Percentiles rank a stretch among this genome's conserved stretches.
phyloP scores from a whole-genome alignment of 495 filamentous ascomycete species.

The Hypoxylon rickii region DNA sequence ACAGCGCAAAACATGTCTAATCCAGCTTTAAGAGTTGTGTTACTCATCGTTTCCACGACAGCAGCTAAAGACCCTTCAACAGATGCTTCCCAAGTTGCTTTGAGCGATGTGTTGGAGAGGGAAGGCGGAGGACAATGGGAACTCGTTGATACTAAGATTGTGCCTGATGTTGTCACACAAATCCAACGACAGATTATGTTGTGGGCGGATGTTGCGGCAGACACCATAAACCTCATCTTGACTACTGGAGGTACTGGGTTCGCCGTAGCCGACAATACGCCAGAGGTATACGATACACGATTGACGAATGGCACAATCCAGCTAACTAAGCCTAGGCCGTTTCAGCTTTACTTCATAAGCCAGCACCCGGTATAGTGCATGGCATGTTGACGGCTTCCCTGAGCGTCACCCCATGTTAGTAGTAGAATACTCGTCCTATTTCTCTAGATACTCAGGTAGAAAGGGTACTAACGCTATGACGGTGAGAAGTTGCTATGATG shows the following conservation, averaged over 20 bases:
- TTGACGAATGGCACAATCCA: background rate
- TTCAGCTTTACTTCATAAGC: conserved; percentile 76
- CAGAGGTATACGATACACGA: conserved; percentile 64
- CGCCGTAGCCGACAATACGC: conserved; percentile 83
- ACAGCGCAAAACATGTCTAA: conserved; percentile 35
- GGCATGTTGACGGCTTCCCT: conserved; percentile 90
- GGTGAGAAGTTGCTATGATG: conserved; percentile 85
- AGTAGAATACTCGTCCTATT: background rate
- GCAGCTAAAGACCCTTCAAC: conserved; percentile 79
- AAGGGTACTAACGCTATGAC: conserved; percentile 8
- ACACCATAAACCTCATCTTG: conserved; percentile 72
- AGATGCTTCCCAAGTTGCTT: conserved; percentile 67
- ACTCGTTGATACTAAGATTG: conserved; percentile 68
- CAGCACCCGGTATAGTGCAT: conserved; percentile 89
- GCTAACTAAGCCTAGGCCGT: conserved; percentile 65
- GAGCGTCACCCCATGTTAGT: conserved; percentile 84
- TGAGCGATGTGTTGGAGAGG: conserved; percentile 68
- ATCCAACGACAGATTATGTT: conserved; percentile 73
- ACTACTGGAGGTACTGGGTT: conserved; percentile 96
- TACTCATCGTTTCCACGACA: conserved; percentile 93
- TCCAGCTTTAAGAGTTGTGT: conserved; percentile 62
- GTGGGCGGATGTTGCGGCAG: conserved; percentile 68
- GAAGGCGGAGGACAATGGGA: conserved; percentile 71
- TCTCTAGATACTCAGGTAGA: too few relatives aligned
- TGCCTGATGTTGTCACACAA: conserved; percentile 73